Evolutionary conservation across 169 alveolate genomes (phyloP).

Genomic region (Amoebophrya sp.): DNA sequence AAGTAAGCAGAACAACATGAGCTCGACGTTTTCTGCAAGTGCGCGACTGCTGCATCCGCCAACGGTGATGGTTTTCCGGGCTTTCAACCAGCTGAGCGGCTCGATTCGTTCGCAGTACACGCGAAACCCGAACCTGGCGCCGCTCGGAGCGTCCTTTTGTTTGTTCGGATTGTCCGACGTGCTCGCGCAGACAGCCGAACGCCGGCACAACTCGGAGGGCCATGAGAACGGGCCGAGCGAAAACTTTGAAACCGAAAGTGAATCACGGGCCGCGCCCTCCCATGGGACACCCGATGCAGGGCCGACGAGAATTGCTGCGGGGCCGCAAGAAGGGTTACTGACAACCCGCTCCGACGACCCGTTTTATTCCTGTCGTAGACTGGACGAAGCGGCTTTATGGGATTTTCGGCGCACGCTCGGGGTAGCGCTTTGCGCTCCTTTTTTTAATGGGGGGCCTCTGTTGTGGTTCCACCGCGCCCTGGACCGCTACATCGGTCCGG

Average conservation of each 20-base stretch:
- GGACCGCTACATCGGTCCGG: slow-evolving; percentile 23
- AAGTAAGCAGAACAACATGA: no score
- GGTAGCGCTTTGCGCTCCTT: slow-evolving; percentile 22
- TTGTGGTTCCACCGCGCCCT: slow-evolving; percentile 1
- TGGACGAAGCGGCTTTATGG: background rate
- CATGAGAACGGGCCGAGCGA: background rate
- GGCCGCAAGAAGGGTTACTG: no score
- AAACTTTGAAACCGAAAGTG: no score
- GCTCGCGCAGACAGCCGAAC: background rate
- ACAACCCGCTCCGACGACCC: no score
- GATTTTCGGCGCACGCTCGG: slow-evolving; percentile 21
- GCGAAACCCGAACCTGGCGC: background rate
- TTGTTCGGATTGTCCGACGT: background rate
- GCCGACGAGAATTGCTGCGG: no score
- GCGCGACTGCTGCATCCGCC: no score
- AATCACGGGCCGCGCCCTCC: no score
- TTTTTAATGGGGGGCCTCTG: slow-evolving; percentile 24
- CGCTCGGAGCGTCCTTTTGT: background rate
- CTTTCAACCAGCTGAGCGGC: no score
- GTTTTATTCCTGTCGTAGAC: no score
- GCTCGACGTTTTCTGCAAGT: no score
- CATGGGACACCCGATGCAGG: no score
- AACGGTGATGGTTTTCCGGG: no score
- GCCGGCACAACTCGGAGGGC: background rate
- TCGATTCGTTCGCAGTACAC: background rate